Evolutionary conservation across 345 rosid genomes (phyloP).

Genomic region (Mercurialis annua): DNA sequence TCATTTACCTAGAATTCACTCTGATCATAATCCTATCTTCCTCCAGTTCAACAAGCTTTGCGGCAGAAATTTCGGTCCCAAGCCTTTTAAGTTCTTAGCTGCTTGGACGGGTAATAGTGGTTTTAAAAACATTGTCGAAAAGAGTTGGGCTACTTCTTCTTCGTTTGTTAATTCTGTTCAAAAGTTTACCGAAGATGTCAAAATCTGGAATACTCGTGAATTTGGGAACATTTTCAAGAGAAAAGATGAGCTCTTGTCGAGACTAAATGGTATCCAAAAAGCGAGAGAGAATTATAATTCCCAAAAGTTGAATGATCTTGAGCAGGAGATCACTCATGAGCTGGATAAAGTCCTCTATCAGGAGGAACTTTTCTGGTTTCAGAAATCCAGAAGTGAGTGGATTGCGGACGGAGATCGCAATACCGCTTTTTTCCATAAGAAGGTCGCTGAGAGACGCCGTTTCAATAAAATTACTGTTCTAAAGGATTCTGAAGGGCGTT

Average conservation of each 20-base stretch:
- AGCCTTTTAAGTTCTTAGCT: neutral
- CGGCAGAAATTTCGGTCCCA: neutral
- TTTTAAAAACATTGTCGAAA: neutral
- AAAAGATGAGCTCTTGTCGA: accelerated
- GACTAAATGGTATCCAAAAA: neutral
- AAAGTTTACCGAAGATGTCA: accelerated
- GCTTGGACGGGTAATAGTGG: neutral
- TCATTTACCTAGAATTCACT: neutral
- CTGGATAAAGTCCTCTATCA: neutral
- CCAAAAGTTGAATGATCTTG: accelerated
- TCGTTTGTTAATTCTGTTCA: accelerated
- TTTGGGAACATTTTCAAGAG: neutral
- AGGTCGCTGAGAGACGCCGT: neutral
- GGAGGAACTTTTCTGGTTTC: neutral
- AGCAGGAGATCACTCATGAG: neutral
- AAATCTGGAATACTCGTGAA: neutral
- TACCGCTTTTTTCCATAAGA: neutral
- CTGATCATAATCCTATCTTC: neutral
- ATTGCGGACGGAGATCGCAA: neutral
- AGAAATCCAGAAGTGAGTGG: neutral
- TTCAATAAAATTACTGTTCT: neutral
- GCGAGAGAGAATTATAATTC: neutral
- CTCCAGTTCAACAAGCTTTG: no score
- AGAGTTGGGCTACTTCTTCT: neutral
- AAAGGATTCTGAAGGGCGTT: accelerated